These are phyloP conservation scores for Podospora didyma DNA, from an alignment of 495 filamentous ascomycete genomes.

Conservation along the genomic window DNA sequence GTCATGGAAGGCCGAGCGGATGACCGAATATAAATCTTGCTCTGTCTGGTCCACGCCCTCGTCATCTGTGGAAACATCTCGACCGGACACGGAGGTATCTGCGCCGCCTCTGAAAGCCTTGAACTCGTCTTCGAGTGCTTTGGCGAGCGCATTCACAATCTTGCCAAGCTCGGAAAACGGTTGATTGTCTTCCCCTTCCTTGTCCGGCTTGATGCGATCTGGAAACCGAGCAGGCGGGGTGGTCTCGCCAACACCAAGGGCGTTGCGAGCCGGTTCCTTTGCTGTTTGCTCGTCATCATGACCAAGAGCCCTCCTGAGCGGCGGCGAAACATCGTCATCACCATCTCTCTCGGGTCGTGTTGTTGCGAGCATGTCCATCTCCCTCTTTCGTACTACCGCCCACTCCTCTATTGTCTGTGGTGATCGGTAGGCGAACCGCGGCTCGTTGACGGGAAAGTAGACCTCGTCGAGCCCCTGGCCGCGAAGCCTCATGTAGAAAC, in stretches of 20 bases:
- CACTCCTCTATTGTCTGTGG: slow-evolving; percentile 21
- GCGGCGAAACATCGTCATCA: not conserved
- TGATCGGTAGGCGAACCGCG: slow-evolving; percentile 1
- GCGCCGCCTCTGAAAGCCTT: not conserved
- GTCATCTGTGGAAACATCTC: not conserved
- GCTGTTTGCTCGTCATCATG: no score
- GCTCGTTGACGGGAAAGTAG: slow-evolving; percentile 10
- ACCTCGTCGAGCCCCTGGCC: slow-evolving; percentile 9
- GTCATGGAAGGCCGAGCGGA: slow-evolving; percentile 16
- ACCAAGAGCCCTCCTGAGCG: no score
- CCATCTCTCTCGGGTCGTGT: not conserved
- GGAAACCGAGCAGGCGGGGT: no score
- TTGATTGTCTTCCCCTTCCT: not conserved
- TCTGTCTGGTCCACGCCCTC: slow-evolving; percentile 10
- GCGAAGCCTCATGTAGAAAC: slow-evolving; percentile 10
- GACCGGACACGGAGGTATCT: no score
- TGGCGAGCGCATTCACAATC: not conserved
- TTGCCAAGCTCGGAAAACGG: not conserved
- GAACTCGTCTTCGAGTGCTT: slow-evolving; percentile 9
- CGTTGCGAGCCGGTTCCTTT: not conserved
- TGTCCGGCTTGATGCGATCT: no score
- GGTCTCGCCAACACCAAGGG: not conserved
- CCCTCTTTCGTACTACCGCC: slow-evolving; percentile 8
- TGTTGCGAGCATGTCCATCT: not conserved
- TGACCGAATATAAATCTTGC: slow-evolving; percentile 10